Conservation (phyloP, 805 yeast genomes). For the Cyberlindnera suaveolens region DNA sequence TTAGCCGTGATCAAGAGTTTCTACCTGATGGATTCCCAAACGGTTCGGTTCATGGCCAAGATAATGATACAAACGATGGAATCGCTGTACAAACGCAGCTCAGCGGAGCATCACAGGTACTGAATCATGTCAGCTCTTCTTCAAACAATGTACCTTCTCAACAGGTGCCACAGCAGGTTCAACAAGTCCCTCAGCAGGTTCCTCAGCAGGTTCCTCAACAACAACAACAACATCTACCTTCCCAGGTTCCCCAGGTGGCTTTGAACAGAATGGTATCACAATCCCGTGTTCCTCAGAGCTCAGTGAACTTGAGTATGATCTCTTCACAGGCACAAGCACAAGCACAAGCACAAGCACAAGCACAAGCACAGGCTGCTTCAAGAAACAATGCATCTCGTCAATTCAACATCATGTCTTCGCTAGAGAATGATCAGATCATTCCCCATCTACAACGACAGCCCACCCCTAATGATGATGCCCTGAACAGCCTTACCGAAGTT, state of each 20-base stretch:
- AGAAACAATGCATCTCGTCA: neutral
- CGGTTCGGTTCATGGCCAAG: neutral
- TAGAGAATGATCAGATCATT: constrained; percentile 11
- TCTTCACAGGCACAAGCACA: neutral
- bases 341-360: neutral
- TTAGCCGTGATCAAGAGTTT: constrained; percentile 3
- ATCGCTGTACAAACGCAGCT: neutral
- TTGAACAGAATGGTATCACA: constrained; percentile 8
- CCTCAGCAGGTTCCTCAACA: neutral
- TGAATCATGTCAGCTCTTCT: no score
- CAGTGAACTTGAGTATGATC: constrained; percentile 7
- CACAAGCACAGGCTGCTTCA: neutral
- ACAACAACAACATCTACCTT: constrained; percentile 3
- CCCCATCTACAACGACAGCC: constrained; percentile 2
- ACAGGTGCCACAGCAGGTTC: constrained; percentile 2
- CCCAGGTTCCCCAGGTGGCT: neutral
- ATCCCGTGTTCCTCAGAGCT: constrained; percentile 13
- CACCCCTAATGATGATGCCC: constrained; percentile 2
- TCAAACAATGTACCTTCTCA: no score
- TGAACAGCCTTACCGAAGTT: constrained; percentile 5
- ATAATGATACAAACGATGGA: neutral
- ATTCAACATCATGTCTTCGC: constrained; percentile 4
- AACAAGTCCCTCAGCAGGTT: constrained; percentile 2
- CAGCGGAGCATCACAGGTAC: neutral
- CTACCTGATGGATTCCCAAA: neutral